Conservation (phyloP, 805 yeast species). For the Candida patagonica region DNA sequence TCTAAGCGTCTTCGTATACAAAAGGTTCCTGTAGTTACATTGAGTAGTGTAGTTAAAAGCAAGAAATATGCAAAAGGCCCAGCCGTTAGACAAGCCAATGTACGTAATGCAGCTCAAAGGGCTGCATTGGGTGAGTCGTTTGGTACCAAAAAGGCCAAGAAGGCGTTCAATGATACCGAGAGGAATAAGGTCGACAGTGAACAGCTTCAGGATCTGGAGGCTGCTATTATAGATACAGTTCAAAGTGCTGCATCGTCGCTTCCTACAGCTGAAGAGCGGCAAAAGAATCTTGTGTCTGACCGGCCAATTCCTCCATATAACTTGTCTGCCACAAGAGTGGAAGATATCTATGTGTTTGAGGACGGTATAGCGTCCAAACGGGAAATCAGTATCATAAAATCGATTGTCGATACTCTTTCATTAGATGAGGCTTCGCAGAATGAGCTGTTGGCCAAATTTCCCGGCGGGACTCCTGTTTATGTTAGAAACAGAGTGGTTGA, state of each 20-base stretch:
- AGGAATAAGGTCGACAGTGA: constrained; percentile 83
- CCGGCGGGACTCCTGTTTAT: constrained; percentile 50
- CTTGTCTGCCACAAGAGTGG: constrained; percentile 70
- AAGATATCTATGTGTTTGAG: constrained; percentile 66
- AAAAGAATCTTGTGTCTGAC: constrained; percentile 46
- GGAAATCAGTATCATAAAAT: constrained; percentile 34
- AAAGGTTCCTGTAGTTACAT: constrained; percentile 52
- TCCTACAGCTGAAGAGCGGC: constrained; percentile 63
- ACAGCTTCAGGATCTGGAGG: constrained; percentile 60
- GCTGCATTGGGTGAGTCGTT: constrained; percentile 88
- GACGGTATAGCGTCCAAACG: constrained; percentile 56
- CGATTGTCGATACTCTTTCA: background rate
- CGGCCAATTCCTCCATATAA: constrained; percentile 80
- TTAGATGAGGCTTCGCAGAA: constrained; percentile 38
- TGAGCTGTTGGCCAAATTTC: constrained; percentile 48
- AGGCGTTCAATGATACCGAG: constrained; percentile 71
- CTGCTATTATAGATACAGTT: constrained; percentile 76
- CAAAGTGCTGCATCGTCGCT: constrained; percentile 57
- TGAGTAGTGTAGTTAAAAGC: constrained; percentile 54
- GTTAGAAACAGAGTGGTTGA: constrained; percentile 26
- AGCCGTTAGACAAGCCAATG: constrained; percentile 45
- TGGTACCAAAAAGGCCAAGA: constrained; percentile 94
- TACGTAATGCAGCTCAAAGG: constrained; percentile 50
- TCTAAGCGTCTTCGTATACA: constrained; percentile 54
- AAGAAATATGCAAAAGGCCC: constrained; percentile 54